Base-by-base conservation (phyloP, 257 asterid genomes). In the Solanum corneliomulleri region DNA sequence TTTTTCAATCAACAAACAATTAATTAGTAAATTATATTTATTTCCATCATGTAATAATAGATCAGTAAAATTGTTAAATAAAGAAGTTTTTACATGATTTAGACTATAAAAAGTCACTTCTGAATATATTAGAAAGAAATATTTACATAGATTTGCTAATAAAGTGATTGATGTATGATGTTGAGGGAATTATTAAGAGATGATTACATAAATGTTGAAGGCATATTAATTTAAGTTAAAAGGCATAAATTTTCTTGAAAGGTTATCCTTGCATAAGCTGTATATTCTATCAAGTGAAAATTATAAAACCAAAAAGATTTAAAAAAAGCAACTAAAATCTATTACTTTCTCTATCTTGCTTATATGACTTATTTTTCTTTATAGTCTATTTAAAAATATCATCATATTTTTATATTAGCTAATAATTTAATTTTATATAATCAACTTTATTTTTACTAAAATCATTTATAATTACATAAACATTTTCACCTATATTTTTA, bases 321-420 rank as follows among this genome's bases (percentile, higher is more conserved):
- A 15, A 33, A 25, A 33, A 70, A 18, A 16, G n/a, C 3, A 71
- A 71, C 18, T 18, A 33, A 33, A 71, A 18, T 71, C 64, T 56
- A 56, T 56, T 18, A 18, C 11, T 3, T 6, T 45, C 15, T 45
- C 6, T 11, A 4, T 45, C 5, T 14, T 44, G 4, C 15, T 45
- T 45, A 45, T 4, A 45, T 45, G 1, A 45, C 16, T 45, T 45
- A 45, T 2, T 45, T 45, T 45, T 5, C 5, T 45, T 11, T 45
- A 0, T 45, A 12, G 49, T 45, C 5, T 0, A 5, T 11, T 3
- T 45, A 11, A 45, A 45, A 45, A 45, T 0, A 1, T 11, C 0
- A 3, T 11, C 0, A 11, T 45, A 45, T 3, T 45, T 45, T 45
- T 45, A 45, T 45, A 45, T 11, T 11, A 11, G 11, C 0, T 45